Conservation (phyloP, 2,329 filamentous ascomycete genomes). For the Zymoseptoria ardabiliae region DNA sequence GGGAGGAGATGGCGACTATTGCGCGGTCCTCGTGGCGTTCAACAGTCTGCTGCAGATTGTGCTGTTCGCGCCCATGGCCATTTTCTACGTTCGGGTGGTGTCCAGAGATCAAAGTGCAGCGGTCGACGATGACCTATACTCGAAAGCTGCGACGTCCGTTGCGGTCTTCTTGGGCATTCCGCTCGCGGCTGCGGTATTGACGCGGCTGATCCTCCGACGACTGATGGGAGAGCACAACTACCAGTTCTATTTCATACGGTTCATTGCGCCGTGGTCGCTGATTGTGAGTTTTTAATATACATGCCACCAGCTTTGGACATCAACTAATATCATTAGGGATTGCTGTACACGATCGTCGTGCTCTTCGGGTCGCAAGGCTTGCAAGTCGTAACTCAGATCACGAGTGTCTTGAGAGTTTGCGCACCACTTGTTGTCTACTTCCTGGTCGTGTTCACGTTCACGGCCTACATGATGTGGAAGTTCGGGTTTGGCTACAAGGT, state of each 20-base stretch:
- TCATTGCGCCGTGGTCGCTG: constrained; percentile 65
- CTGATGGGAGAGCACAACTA: constrained; percentile 56
- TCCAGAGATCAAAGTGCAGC: constrained; percentile 35
- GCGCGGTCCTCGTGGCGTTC: constrained; percentile 52
- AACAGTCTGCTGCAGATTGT: constrained; percentile 44
- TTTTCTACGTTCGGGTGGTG: constrained; percentile 58
- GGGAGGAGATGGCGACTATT: constrained; percentile 72
- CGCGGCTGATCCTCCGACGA: constrained; percentile 55
- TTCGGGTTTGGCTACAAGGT: constrained; percentile 68
- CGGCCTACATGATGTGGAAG: constrained; percentile 54
- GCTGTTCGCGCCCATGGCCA: constrained; percentile 37
- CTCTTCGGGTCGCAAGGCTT: constrained; percentile 76
- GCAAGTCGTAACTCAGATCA: constrained; percentile 73
- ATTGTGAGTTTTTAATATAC: constrained; percentile 34
- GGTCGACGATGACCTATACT: constrained; percentile 29
- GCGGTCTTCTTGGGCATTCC: constrained; percentile 79
- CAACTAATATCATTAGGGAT: constrained; percentile 38
- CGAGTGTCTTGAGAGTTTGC: constrained; percentile 71
- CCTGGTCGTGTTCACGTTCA: constrained; percentile 58
- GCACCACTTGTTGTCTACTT: constrained; percentile 82
- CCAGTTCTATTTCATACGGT: constrained; percentile 60
- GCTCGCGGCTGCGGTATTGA: constrained; percentile 69
- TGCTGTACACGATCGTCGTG: constrained; percentile 80
- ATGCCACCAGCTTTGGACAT: no score
- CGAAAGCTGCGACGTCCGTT: constrained; percentile 65